A percentile compares a stretch with the other conserved stretches of the same genome.
These are phyloP conservation scores for Collybia nuda DNA, from an alignment of 768 basidiomycete species.

Conservation along the genomic window DNA sequence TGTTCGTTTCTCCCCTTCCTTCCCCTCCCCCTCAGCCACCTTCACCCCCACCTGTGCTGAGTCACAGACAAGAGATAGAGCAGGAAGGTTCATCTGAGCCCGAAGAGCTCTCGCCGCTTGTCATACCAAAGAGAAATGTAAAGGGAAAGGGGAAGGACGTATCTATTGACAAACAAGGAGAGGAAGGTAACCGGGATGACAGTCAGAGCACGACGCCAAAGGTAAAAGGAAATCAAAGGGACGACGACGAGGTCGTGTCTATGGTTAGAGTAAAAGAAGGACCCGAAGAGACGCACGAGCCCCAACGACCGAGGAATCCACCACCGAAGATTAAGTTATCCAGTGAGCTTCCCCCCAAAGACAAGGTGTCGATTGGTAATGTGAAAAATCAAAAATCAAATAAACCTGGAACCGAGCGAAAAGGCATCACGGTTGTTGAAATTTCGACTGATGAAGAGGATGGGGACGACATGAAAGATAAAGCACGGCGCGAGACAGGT, in stretches of 20 bases:
- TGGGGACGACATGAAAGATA: slow-evolving; percentile 17
- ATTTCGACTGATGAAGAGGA: slow-evolving; percentile 41
- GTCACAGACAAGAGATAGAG: background rate
- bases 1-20: background rate
- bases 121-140: slow-evolving; percentile 9
- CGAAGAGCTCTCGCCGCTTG: slow-evolving; percentile 6
- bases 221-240: background rate
- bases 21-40: background rate
- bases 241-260: slow-evolving; percentile 4
- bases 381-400: slow-evolving; percentile 10
- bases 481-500: slow-evolving; percentile 1
- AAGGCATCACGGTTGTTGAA: slow-evolving; percentile 34
- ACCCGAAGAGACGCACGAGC: background rate
- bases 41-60: background rate
- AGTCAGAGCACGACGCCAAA: too few species aligned
- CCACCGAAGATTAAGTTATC: too few species aligned
- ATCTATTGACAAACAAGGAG: background rate
- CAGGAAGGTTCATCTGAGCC: background rate
- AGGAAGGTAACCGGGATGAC: background rate
- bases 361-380: slow-evolving; percentile 5
- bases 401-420: slow-evolving; percentile 9
- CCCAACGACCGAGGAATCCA: background rate
- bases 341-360: background rate
- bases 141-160: slow-evolving; percentile 1
- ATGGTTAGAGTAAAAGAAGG: background rate